These are phyloP conservation scores for Lipomyces yamanashiensis DNA, from an alignment of 805 yeast genomes.

Conservation along the genomic window DNA sequence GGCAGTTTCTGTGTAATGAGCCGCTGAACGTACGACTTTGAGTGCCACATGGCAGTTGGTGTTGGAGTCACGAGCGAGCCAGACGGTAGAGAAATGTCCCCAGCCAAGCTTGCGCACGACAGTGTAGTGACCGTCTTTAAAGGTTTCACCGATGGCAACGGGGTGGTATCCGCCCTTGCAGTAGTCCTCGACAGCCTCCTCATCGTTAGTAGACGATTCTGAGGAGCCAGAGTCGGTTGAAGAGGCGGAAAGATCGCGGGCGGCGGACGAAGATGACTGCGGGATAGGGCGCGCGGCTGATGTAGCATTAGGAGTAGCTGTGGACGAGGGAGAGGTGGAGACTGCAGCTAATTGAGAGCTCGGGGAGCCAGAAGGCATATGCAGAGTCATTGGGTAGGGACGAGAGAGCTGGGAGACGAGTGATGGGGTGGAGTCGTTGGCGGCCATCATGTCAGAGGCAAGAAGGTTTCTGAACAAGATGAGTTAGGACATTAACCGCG, in stretches of 20 bases:
- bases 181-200: constrained; percentile 86
- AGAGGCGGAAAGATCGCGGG: constrained; percentile 18
- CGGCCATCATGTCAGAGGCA: constrained; percentile 19
- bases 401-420: constrained; percentile 9
- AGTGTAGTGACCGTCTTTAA: constrained; percentile 74
- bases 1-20: constrained; percentile 91
- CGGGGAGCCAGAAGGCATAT: constrained; percentile 8
- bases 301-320: constrained; percentile 12
- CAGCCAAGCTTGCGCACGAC: constrained; percentile 92
- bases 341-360: neutral
- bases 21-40: constrained; percentile 90
- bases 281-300: constrained; percentile 21
- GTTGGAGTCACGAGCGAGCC: constrained; percentile 74
- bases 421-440: constrained; percentile 15
- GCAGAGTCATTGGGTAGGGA: constrained; percentile 17
- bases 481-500: neutral
- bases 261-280: constrained; percentile 6
- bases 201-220: constrained; percentile 51
- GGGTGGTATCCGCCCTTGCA: constrained; percentile 96
- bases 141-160: constrained; percentile 82
- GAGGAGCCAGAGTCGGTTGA: constrained; percentile 17
- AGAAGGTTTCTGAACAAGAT: constrained; percentile 16
- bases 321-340: constrained; percentile 9
- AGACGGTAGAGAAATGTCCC: constrained; percentile 98
- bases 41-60: constrained; percentile 78